Base-by-base conservation (phyloP, 1,139 yeast species). In the Sugiyamaella grinbergsii region DNA sequence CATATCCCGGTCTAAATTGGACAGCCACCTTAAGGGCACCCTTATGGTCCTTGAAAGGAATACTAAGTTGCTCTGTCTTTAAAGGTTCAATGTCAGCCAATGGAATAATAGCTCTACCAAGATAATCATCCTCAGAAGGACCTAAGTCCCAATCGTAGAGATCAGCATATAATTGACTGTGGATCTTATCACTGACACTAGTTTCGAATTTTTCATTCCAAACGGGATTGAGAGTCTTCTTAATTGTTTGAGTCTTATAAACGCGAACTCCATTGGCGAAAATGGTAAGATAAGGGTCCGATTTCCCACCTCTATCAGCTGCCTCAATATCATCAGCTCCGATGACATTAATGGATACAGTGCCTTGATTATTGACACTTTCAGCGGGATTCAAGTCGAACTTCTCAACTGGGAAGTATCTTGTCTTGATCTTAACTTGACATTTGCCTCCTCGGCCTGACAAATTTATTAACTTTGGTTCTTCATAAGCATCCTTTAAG, bases 81-180 rank as follows among this genome's bases (percentile, higher is more conserved):
- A 77, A 72, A 10, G 83, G 79, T 59, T 83, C 83, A 38, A 93
- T 74, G 10, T 82, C 80, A 0, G 79, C 68, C 56, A 93, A 71
- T 15, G 80, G 77, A 53, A 90, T 66, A 23, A 64, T 62, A n/a
- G 83, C 89, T 31, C 71, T 71, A 51, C 98, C 96, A 53, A 93
- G 75, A 54, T 77, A 74, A 68, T 93, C 98, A 67, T 93, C 94
- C 56, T 79, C 81, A 56, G 83, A 88, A 24, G 86, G 82, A 56
- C 96, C 96, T 58, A 91, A 80, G 70, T 93, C 98, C 96, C 97
- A 91, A 66, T 93, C 98, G 62, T 68, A 77, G 10, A 43, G 45
- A 51, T 76, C 79, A 45, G 87, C 74, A 53, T 72, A 72, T 52
- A 91, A 69, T 3, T 70, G 68, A 10, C 89, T 80, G 63, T 81